Evolutionary conservation across 2,329 filamentous ascomycete genomes (phyloP), one percentile per base, ranked within the genome.

Genomic region (Alternaria tenuissima): DNA sequence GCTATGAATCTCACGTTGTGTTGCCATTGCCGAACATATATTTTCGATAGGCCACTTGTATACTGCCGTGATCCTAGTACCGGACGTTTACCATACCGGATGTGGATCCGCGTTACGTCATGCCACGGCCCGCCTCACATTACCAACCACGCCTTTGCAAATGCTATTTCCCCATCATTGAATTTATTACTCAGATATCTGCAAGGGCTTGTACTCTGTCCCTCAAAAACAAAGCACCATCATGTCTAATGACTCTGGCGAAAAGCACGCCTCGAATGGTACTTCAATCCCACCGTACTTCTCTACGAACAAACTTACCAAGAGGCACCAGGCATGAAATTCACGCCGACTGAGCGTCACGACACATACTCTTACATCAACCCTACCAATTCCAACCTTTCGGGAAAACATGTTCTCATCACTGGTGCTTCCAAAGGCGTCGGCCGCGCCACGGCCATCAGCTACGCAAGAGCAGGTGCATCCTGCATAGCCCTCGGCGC

Each of bases 341-440:
- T 68, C 38, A 56, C 47, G 3, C 3, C 56, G n/a, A 62, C 56
- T 1, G 36, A 73, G 2, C 81, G 82, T 69, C 73, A 78, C 52
- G 81, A 86, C 62, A 87, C 83, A 0, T 88, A 89, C 69, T 77
- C 81, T 1, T 79, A 76, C 58, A 87, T 89, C 71, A 62, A 72
- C 46, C 68, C 68, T 5, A 65, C 83, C 60, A 79, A 82, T 18
- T 55, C 62, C 39, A 36, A 69, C 26, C 59, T 72, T 16, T 48
- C 39, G 5, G 78, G 78, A 34, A 80, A 80, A 62, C 63, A 75
- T 5, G 75, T 84, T 42, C 78, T 89, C 62, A 82, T 89, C 49
- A 86, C 82, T 0, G 87, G 86, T 7, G 86, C 82, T 0, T 85
- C 83, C 4, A 83, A 81, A 59, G 85, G 86, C 4, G 80, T 88